Conservation (phyloP, 1,139 yeast species). For the Wickerhamomyces sp. region DNA sequence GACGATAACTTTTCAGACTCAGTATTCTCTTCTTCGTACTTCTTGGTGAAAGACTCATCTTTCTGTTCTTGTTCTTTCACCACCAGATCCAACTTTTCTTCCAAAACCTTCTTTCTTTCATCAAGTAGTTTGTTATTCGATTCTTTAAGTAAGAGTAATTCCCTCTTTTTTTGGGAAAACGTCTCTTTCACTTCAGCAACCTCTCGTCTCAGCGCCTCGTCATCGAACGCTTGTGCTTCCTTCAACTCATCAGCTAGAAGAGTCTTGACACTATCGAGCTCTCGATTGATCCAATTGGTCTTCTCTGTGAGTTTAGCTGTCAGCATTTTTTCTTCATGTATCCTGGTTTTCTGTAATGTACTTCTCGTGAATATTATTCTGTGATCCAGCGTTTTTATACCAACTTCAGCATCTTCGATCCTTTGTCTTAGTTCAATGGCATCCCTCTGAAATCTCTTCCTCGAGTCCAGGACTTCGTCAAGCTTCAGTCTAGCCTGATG, state of each 20-base stretch:
- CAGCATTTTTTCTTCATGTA: constrained; percentile 12
- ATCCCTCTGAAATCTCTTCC: constrained; percentile 1
- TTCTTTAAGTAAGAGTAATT: constrained; percentile 4
- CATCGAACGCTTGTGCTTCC: constrained; percentile 3
- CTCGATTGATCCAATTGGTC: constrained; percentile 10
- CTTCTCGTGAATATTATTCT: constrained; percentile 7
- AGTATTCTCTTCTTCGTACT: constrained; percentile 7
- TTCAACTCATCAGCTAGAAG: constrained; percentile 1
- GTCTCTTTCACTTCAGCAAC: constrained; percentile 9
- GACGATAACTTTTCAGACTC: constrained; percentile 1
- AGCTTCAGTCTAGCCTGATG: constrained; percentile 4
- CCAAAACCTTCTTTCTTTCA: constrained; percentile 5
- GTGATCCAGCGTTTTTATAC: constrained; percentile 10
- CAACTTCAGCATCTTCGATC: constrained; percentile 13
- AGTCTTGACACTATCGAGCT: constrained; percentile 14
- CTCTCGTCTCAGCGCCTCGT: constrained; percentile 8
- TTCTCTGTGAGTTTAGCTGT: constrained; percentile 12
- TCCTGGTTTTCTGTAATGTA: constrained; percentile 3
- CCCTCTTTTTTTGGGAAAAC: neutral
- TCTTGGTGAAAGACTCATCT: constrained; percentile 11
- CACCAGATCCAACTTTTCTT: constrained; percentile 3
- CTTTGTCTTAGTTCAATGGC: constrained; percentile 8
- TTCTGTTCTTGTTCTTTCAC: constrained; percentile 11
- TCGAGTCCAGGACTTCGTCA: constrained; percentile 5
- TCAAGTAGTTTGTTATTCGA: constrained; percentile 7